Conservation (phyloP, 2,329 filamentous ascomycete species). For the Aureobasidium sp. region DNA sequence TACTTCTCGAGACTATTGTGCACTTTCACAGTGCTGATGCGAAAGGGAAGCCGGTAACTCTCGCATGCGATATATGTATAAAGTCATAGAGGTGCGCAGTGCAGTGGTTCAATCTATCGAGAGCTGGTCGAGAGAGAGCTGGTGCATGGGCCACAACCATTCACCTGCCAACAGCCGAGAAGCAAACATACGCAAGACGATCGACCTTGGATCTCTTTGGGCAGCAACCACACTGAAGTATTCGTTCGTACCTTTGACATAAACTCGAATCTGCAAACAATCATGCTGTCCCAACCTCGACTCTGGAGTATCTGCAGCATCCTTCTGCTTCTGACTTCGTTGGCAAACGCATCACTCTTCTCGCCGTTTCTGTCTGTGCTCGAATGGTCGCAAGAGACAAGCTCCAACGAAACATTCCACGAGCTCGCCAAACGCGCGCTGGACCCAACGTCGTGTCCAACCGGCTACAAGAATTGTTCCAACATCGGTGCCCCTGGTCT, state of each 20-base stretch:
- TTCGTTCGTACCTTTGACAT: not conserved
- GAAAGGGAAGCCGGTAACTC: too few relatives aligned
- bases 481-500: conserved; percentile 43
- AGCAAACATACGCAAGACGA: not conserved
- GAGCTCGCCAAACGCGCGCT: conserved; percentile 28
- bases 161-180: conserved; percentile 10
- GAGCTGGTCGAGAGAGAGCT: not conserved
- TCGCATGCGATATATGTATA: too few relatives aligned
- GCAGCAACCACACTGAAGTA: not conserved
- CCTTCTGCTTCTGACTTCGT: not conserved
- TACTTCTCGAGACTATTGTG: too few relatives aligned
- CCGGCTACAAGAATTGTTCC: conserved; percentile 44
- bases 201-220: not conserved
- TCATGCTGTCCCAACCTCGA: not conserved
- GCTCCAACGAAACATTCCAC: not conserved
- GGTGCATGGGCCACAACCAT: not conserved
- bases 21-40: too few relatives aligned
- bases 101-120: not conserved
- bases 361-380: conserved; percentile 12
- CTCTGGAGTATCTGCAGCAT: not conserved
- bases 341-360: conserved; percentile 10
- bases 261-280: not conserved
- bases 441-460: conserved; percentile 37
- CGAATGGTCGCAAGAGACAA: conserved; percentile 2
- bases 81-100: not conserved